Evolutionary conservation across 441 rosid genomes (phyloP), one percentile per base, ranked within the genome.

Genomic region (Erodium moschatum): DNA sequence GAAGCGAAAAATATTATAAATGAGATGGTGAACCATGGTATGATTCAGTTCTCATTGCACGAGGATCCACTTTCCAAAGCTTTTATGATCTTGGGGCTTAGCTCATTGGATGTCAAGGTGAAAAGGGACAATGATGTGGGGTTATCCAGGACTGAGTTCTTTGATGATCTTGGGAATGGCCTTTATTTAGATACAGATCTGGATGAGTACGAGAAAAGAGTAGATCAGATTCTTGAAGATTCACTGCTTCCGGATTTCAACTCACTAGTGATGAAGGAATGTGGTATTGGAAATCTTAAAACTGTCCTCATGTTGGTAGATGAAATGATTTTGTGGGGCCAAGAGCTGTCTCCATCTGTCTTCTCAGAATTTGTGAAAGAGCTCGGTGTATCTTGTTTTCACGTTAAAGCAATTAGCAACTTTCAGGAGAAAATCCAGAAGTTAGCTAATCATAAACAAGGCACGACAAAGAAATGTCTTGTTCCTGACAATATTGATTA

Each of bases 101-200:
- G 80, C 74, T 85, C 96, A 0, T 81, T 76, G 54, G 82, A 83
- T 72, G 89, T 90, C 54, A 79, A 75, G 73, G 74, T 92, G 86
- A 92, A 76, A 77, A 83, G 96, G 75, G 96, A 88, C 81, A 84
- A 86, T 77, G 74, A 74, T 73, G 77, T 74, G 8, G 78, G 81
- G 73, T 70, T 79, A 61, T 78, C 85, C 65, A 84, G 78, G 75
- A 82, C 88, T 35, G 92, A 92, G 74, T 92, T 85, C 83, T 85
- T 70, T 42, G 96, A 92, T 82, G 80, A 72, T 66, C 85, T 89
- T 65, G 97, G 97, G 48, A 92, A 92, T 81, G 96, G 93, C 67
- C 85, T 90, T 6, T 92, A 86, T 80, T 74, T 92, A 79, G 97
- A 88, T 42, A 79, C 90, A 6, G 82, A 88, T 71, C 21, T 82